Conservation (phyloP, 225 moss, liverwort and hornwort genomes). For the Polytrichum commune region DNA sequence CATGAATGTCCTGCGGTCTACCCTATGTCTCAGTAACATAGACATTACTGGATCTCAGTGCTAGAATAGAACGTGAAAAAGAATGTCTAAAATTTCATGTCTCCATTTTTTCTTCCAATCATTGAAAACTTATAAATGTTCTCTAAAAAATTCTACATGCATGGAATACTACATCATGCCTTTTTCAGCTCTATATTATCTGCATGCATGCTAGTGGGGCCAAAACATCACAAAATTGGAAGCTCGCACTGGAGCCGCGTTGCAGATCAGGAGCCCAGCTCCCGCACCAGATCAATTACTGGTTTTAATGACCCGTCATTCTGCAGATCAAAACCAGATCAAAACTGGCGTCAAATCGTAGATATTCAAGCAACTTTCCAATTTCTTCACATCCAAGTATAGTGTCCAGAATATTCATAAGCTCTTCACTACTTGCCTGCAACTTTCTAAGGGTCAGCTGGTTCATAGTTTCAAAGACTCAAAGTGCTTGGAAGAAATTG, state of each 20-base stretch:
- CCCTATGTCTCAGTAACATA: too few relatives aligned
- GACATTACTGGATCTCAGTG: too few relatives aligned
- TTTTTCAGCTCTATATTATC: too few relatives aligned
- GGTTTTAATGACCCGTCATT: conserved; percentile 57
- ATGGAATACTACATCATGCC: too few relatives aligned
- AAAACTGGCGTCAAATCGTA: neutral
- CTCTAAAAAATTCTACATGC: too few relatives aligned
- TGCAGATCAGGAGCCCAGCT: conserved; percentile 39
- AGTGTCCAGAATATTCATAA: neutral
- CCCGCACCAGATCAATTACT: conserved; percentile 51
- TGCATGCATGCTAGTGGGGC: too few relatives aligned
- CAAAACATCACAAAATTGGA: too few relatives aligned
- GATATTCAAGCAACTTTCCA: neutral
- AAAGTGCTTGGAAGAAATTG: neutral
- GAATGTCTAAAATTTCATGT: too few relatives aligned
- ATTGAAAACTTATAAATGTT: too few relatives aligned
- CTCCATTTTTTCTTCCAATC: too few relatives aligned
- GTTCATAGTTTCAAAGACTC: neutral
- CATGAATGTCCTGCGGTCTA: too few relatives aligned
- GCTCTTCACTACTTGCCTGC: neutral
- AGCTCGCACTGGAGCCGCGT: neutral
- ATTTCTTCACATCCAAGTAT: neutral
- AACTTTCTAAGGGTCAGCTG: neutral
- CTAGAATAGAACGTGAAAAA: too few relatives aligned
- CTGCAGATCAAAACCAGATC: conserved; percentile 22